phyloP scores from a whole-genome alignment of 805 yeast species.

The Hanseniaspora clermontiae region DNA sequence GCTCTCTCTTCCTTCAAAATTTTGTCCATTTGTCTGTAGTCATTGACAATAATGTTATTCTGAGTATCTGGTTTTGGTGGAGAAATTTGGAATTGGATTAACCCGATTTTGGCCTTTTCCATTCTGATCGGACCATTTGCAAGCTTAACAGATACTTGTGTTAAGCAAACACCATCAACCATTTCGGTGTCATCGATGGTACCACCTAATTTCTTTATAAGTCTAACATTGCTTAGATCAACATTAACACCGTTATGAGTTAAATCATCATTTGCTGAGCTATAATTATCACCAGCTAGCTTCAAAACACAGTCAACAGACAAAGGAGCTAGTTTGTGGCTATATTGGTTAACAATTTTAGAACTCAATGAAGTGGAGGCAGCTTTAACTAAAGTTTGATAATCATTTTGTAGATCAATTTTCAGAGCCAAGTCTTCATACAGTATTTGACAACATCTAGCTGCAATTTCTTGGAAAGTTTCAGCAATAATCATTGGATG shows the following conservation, averaged over 20 bases:
- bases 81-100: conserved; percentile 85
- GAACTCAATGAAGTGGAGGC: conserved; percentile 90
- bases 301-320: conserved; percentile 86
- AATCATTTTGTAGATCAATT: conserved; percentile 57
- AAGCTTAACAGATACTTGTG: conserved; percentile 75
- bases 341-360: conserved; percentile 89
- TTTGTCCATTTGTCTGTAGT: conserved; percentile 98
- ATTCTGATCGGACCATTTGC: conserved; percentile 94
- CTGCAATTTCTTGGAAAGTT: conserved; percentile 79
- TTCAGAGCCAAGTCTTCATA: conserved; percentile 65
- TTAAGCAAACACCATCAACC: conserved; percentile 83
- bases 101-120: conserved; percentile 85
- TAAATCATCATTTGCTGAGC: conserved; percentile 22
- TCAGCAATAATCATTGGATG: conserved; percentile 95
- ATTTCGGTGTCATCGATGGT: conserved; percentile 93
- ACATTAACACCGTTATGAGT: conserved; percentile 33
- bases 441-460: conserved; percentile 66
- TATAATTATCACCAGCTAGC: conserved; percentile 49
- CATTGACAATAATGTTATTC: conserved; percentile 92
- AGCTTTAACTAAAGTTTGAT: conserved; percentile 75
- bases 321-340: conserved; percentile 75
- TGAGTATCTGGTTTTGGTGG: conserved; percentile 98
- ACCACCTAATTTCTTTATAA: conserved; percentile 91
- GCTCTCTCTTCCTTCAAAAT: conserved; percentile 96
- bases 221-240: conserved; percentile 75